Evolutionary conservation across 345 rosid genomes (phyloP).

Genomic region (Arabis alpina): DNA sequence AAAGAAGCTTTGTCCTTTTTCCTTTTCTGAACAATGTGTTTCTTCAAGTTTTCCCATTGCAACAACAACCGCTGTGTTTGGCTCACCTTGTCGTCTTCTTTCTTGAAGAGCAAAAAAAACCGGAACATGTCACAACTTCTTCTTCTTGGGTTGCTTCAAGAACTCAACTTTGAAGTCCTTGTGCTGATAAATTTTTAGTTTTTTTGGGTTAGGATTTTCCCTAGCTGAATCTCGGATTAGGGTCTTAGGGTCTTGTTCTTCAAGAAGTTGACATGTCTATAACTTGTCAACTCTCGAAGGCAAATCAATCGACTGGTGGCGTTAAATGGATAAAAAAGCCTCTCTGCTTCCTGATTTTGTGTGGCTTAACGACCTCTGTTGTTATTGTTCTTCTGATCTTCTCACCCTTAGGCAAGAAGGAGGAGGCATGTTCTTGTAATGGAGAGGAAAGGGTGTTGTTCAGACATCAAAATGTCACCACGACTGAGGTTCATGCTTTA

Average conservation of each 20-base stretch:
- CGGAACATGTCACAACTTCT: conserved; percentile 34
- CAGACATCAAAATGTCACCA: conserved; percentile 65
- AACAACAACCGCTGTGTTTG: conserved; percentile 45
- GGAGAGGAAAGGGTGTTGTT: conserved; percentile 53
- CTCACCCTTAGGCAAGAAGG: conserved; percentile 41
- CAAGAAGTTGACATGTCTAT: conserved; percentile 52
- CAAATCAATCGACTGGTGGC: conserved; percentile 47
- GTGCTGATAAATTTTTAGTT: conserved; percentile 30
- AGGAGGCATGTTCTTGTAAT: conserved; percentile 47
- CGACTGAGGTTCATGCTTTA: conserved; percentile 62
- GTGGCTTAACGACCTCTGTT: conserved; percentile 34
- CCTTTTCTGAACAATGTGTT: conserved; percentile 59
- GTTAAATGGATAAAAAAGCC: conserved; percentile 53
- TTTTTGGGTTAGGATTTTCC: conserved; percentile 11
- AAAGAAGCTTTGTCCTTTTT: conserved; percentile 39
- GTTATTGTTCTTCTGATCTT: conserved; percentile 48
- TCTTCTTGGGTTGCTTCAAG: conserved; percentile 22
- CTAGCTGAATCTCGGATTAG: conserved; percentile 35
- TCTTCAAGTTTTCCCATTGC: conserved; percentile 43
- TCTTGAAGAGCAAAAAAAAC: conserved; percentile 37
- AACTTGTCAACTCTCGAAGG: conserved; percentile 53
- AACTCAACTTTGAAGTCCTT: conserved; percentile 27
- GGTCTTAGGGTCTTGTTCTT: conserved; percentile 10
- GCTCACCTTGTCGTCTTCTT: conserved; percentile 52
- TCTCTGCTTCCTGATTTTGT: conserved; percentile 49